phyloP scores from a whole-genome alignment of 177 flowering plant species.

The Telopea speciosissima region DNA sequence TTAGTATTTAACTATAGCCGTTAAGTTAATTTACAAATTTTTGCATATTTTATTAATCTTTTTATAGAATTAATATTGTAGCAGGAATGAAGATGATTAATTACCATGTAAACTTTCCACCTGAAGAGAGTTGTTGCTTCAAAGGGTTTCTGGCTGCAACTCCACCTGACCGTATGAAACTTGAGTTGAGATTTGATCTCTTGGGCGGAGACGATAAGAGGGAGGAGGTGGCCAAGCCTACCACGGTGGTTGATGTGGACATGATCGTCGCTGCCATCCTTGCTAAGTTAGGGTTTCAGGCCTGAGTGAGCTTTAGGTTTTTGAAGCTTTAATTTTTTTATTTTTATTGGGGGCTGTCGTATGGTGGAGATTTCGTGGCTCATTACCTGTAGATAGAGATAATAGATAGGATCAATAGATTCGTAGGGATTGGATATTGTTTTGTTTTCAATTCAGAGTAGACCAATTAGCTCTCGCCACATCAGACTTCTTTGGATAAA shows the following conservation, averaged over 20 bases:
- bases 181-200: conserved; percentile 31
- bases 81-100: background rate
- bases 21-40: too few relatives aligned
- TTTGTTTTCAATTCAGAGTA: background rate
- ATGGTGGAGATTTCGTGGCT: conserved; percentile 13
- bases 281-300: background rate
- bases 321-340: too few relatives aligned
- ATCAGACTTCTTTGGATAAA: conserved; percentile 35
- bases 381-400: too few relatives aligned
- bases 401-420: conserved; percentile 14
- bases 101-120: conserved; percentile 63
- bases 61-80: background rate
- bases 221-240: conserved; percentile 47
- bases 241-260: conserved; percentile 44
- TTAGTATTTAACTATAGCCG: too few relatives aligned
- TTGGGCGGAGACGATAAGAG: conserved; percentile 27
- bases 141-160: conserved; percentile 49
- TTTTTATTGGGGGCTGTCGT: too few relatives aligned
- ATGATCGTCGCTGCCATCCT: conserved; percentile 43
- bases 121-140: conserved; percentile 29
- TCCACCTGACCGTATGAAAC: conserved; percentile 42
- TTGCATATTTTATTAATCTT: too few relatives aligned
- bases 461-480: conserved; percentile 37
- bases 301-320: too few relatives aligned
- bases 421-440: conserved; percentile 29